These are phyloP conservation scores for Penicillium hordei DNA, from an alignment of 2,329 filamentous ascomycete genomes.

Conservation along the genomic window DNA sequence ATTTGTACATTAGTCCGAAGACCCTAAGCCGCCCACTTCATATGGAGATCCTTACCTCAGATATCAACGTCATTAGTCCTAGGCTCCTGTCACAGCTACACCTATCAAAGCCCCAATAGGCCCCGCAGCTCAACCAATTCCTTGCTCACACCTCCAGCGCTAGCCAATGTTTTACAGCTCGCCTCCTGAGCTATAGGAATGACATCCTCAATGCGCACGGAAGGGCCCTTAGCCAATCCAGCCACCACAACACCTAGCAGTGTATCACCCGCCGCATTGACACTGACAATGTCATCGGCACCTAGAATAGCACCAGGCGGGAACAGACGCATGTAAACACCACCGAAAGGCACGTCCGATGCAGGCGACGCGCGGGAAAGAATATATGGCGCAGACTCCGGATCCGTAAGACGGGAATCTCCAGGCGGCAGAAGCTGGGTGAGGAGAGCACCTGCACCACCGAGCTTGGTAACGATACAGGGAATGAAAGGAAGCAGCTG, in stretches of 20 bases:
- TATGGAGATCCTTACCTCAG: background rate
- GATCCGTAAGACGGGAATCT: slow-evolving; percentile 65
- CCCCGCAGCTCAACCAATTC: slow-evolving; percentile 28
- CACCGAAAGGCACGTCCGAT: slow-evolving; percentile 64
- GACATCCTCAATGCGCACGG: slow-evolving; percentile 55
- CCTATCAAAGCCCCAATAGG: slow-evolving; percentile 4
- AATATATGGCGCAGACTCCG: slow-evolving; percentile 67
- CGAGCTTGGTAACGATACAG: slow-evolving; percentile 80
- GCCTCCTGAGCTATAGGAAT: slow-evolving; percentile 80
- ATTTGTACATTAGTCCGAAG: background rate
- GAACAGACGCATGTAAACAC: slow-evolving; percentile 80
- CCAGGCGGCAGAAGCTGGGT: slow-evolving; percentile 67
- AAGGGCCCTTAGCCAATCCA: slow-evolving; percentile 60
- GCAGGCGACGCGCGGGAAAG: slow-evolving; percentile 59
- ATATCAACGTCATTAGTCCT: background rate
- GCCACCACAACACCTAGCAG: slow-evolving; percentile 84
- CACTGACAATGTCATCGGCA: slow-evolving; percentile 70
- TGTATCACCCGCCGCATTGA: slow-evolving; percentile 93
- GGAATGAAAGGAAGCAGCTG: slow-evolving; percentile 88
- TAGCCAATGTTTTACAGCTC: slow-evolving; percentile 74
- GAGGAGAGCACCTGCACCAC: slow-evolving; percentile 70
- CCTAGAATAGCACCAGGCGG: slow-evolving; percentile 63
- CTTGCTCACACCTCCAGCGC: slow-evolving; percentile 65
- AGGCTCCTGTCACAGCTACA: background rate
- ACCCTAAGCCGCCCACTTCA: background rate